Conservation (phyloP, 1,139 yeast genomes). For the Saccharomycopsis crataegensis region DNA sequence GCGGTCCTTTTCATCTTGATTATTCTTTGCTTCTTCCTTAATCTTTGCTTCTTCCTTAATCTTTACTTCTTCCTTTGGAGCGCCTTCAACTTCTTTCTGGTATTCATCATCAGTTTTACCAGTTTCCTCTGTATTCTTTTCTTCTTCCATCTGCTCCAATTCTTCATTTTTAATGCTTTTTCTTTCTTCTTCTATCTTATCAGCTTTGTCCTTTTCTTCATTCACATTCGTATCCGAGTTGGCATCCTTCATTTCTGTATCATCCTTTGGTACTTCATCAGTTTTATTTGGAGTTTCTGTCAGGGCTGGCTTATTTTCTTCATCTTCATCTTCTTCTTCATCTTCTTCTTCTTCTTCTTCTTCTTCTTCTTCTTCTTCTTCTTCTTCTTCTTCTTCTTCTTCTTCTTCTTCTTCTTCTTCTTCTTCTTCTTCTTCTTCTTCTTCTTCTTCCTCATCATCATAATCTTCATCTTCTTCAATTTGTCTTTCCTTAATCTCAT, state of each 20-base stretch:
- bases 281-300: too few species aligned
- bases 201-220: not conserved
- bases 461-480: slow-evolving; percentile 20
- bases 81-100: slow-evolving; percentile 5
- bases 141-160: not conserved
- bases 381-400: slow-evolving; percentile 5
- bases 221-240: too few species aligned
- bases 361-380: slow-evolving; percentile 14
- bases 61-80: not conserved
- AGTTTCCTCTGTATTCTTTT: not conserved
- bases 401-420: slow-evolving; percentile 11
- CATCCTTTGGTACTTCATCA: too few species aligned
- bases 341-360: slow-evolving; percentile 14
- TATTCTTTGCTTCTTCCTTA: not conserved
- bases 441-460: slow-evolving; percentile 20
- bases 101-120: not conserved
- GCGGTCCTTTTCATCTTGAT: not conserved
- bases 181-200: not conserved
- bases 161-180: not conserved
- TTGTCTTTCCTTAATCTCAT: slow-evolving; percentile 11
- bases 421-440: slow-evolving; percentile 16
- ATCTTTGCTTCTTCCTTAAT: too few species aligned
- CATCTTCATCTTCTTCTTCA: not conserved
- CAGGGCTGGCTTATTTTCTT: too few species aligned
- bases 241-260: too few species aligned